Evolutionary conservation across 768 basidiomycete species (phyloP), one percentile per base, ranked within the genome.

Genomic region (Rhodotorula kratochvilovae): DNA sequence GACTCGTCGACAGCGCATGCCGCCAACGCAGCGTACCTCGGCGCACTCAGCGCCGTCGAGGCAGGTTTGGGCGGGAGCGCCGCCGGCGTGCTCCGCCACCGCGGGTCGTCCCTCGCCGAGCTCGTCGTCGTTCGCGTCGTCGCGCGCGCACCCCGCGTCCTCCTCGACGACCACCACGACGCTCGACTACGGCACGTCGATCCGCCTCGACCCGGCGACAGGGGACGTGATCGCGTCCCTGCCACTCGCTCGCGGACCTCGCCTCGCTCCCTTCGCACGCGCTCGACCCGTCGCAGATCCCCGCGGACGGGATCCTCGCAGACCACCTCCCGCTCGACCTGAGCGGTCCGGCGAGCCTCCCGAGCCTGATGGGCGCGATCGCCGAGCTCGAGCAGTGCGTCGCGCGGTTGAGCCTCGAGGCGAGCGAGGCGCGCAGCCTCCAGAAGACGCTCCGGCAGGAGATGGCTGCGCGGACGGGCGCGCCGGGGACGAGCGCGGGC

Each of bases 311-410:
- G 12, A 59, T 59, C 42, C 42, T 59, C 16, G 42, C 58, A 27
- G 58, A 50, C 27, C 48, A 50, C 48, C 48, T 50, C 25, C 48
- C 48, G 48, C 48, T 50, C 25, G 48, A 50, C 48, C 48, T 50
- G 25, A 12, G 33, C 56, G 56, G 56, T 19, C 65, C 70, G 27
- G 70, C 70, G 46, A 55, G 51, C 33, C 57, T 71, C 15, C 70
- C 70, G 43, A 58, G 55, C 54, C 31, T 71, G 19, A 71, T 71
- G 66, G 54, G 54, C 23, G 70, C 70, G 15, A 71, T 71, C 45
- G 57, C 66, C 12, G 70, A 71, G 59, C 57, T 71, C 29, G 70
- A 71, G 55, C 66, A 67, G 57, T 71, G 70, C 61, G 70, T 71
- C 45, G 70, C 70, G 31, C 45, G 70, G 11, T 29, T 71, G 42